Conservation (phyloP, 2,329 filamentous ascomycete species). For the Cladosporium velox region DNA sequence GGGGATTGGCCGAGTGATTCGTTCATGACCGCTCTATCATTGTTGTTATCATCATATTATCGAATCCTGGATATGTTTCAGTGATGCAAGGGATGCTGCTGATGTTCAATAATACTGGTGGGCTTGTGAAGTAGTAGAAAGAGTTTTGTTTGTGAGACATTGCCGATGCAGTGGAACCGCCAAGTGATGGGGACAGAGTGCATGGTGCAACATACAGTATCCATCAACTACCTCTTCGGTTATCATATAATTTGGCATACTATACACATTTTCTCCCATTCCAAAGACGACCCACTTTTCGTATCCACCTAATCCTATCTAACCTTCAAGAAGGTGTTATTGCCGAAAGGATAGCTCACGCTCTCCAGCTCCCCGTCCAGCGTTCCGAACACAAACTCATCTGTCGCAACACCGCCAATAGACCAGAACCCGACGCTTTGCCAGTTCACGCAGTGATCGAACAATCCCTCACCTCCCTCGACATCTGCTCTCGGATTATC, state of each 20-base stretch:
- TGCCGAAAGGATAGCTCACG: background rate
- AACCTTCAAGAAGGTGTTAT: background rate
- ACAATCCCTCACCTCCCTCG: background rate
- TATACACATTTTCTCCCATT: background rate
- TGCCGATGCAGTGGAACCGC: background rate
- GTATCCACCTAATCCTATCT: background rate
- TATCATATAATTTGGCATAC: background rate
- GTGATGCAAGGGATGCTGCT: background rate
- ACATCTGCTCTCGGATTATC: background rate
- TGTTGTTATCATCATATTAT: background rate
- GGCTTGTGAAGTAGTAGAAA: background rate
- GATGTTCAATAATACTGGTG: background rate
- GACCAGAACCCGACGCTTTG: background rate
- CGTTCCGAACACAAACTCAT: conserved; percentile 3
- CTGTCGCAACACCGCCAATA: background rate
- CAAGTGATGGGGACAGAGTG: background rate
- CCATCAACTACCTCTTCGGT: background rate
- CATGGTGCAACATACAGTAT: background rate
- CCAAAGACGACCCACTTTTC: background rate
- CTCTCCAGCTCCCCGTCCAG: background rate
- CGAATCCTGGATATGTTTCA: fast-evolving
- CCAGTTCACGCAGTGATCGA: background rate
- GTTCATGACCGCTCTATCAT: background rate
- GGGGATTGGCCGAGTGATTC: background rate
- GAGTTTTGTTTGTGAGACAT: background rate